phyloP scores from a whole-genome alignment of 768 basidiomycete genomes.

The Mrakia blollopis region DNA sequence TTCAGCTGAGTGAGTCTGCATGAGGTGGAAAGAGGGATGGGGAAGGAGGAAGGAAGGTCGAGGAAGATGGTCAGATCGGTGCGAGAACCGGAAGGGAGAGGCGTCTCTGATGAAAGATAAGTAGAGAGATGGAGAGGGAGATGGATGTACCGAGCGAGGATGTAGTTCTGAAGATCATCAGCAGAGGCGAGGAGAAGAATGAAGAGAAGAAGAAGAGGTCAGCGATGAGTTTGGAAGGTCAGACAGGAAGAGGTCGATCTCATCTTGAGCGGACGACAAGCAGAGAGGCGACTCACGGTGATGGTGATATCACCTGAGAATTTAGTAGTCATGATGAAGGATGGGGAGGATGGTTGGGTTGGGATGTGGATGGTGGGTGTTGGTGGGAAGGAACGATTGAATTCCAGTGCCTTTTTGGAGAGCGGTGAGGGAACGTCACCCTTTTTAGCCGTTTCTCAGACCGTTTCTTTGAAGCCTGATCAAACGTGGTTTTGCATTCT shows the following conservation, averaged over 20 bases:
- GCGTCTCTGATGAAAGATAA: background rate
- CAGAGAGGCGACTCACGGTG: background rate
- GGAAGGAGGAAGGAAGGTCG: background rate
- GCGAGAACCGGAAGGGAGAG: no score
- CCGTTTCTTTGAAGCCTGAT: no score
- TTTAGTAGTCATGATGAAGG: background rate
- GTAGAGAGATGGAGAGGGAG: background rate
- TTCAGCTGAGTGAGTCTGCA: constrained; percentile 25
- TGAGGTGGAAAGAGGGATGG: background rate
- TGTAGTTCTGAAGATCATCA: constrained; percentile 2
- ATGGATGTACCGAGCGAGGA: constrained; percentile 22
- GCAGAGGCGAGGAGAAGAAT: background rate
- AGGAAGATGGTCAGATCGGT: background rate
- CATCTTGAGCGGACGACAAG: background rate
- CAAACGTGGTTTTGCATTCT: no score
- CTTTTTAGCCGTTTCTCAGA: no score
- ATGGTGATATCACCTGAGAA: constrained; percentile 5
- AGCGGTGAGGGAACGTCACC: no score
- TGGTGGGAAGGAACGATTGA: background rate
- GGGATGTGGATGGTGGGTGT: background rate
- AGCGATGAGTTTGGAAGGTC: background rate
- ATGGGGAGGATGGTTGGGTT: background rate
- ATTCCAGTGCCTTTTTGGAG: background rate
- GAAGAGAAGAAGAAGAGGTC: background rate
- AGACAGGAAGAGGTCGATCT: background rate